Evolutionary conservation across 768 basidiomycete species (phyloP).

Genomic region (Crassisporium funariophilum): DNA sequence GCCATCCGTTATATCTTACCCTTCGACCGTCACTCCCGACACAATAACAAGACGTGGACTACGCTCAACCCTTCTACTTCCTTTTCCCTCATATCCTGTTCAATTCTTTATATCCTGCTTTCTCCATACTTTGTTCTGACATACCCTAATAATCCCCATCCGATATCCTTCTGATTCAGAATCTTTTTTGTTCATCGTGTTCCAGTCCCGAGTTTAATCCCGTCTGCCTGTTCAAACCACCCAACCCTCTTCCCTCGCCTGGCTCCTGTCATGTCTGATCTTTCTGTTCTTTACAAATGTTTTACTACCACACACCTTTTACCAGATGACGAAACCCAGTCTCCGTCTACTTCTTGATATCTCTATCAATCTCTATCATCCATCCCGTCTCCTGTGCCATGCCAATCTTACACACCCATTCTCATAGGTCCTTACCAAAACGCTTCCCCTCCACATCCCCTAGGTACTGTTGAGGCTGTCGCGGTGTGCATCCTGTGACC

Average conservation of each 20-base stretch:
- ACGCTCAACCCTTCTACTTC: slow-evolving; percentile 1
- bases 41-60: too few relatives aligned
- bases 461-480: not conserved
- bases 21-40: too few relatives aligned
- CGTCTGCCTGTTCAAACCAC: slow-evolving; percentile 1
- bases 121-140: slow-evolving; percentile 7
- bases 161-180: not conserved
- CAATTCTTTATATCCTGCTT: slow-evolving; percentile 12
- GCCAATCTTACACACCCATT: not conserved
- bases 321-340: too few relatives aligned
- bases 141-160: slow-evolving; percentile 18
- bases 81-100: slow-evolving; percentile 8
- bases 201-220: slow-evolving; percentile 3
- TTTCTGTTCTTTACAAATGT: slow-evolving; percentile 5
- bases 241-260: slow-evolving; percentile 3
- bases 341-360: not conserved
- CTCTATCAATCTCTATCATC: not conserved
- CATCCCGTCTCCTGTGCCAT: not conserved
- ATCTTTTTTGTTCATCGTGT: slow-evolving; percentile 3
- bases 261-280: not conserved
- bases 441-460: not conserved
- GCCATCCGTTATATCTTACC: slow-evolving; percentile 6
- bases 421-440: not conserved
- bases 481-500: not conserved
- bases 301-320: slow-evolving; percentile 12